Percentiles rank a stretch among this genome's conserved stretches.
Conservation (phyloP, 2,329 filamentous ascomycete genomes). For the Phialophora chinensis region DNA sequence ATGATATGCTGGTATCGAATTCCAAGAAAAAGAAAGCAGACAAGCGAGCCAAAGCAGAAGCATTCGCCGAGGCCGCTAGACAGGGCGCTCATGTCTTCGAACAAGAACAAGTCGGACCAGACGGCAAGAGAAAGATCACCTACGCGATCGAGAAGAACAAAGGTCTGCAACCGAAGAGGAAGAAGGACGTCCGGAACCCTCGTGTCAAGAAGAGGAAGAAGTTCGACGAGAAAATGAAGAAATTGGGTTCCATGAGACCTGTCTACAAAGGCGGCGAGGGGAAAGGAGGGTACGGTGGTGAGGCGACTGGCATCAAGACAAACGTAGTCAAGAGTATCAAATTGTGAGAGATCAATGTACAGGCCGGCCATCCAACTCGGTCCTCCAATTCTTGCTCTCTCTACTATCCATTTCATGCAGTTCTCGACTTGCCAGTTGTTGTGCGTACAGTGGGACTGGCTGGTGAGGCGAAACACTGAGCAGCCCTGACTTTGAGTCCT, state of each 20-base stretch:
- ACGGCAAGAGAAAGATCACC: conserved; percentile 89
- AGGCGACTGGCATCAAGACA: conserved; percentile 93
- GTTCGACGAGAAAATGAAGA: conserved; percentile 97
- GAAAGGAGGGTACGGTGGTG: conserved; percentile 85
- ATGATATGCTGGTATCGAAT: conserved; percentile 79
- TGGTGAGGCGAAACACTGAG: background rate
- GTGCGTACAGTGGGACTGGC: conserved; percentile 4
- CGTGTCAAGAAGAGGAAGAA: conserved; percentile 98
- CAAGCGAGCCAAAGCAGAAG: conserved; percentile 70
- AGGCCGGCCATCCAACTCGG: conserved; percentile 19
- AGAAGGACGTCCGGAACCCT: conserved; percentile 94
- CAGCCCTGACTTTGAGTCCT: background rate
- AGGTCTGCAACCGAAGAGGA: conserved; percentile 84
- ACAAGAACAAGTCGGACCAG: conserved; percentile 72
- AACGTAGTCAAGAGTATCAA: conserved; percentile 92
- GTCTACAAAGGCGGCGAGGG: conserved; percentile 86
- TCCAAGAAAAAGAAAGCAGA: conserved; percentile 66
- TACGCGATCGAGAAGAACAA: conserved; percentile 98
- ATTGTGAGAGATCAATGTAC: conserved; percentile 60
- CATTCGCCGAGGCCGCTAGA: conserved; percentile 60
- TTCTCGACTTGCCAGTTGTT: conserved; percentile 19
- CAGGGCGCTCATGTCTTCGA: conserved; percentile 67
- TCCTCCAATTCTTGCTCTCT: conserved; percentile 6
- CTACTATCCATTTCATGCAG: conserved; percentile 19
- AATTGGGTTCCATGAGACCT: conserved; percentile 83